A percentile compares a stretch with the other conserved stretches of the same genome.
phyloP scores from a whole-genome alignment of 345 rosid genomes.

The Brassica cretica region DNA sequence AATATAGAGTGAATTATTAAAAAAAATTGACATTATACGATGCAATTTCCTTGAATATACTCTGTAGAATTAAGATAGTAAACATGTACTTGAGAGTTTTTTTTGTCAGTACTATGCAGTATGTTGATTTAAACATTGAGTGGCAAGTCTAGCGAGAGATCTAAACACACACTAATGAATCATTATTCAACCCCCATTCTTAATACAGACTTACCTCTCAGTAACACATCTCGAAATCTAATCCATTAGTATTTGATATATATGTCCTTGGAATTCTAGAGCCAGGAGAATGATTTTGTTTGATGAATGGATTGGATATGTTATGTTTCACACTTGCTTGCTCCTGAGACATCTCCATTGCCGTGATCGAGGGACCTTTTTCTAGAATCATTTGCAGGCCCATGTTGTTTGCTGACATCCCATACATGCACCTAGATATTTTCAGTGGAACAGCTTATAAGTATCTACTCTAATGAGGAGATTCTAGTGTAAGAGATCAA shows the following conservation, averaged over 20 bases:
- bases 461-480: too few species aligned
- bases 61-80: too few species aligned
- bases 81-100: too few species aligned
- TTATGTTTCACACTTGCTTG: constrained; percentile 54
- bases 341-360: constrained; percentile 83
- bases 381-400: constrained; percentile 89
- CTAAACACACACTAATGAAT: not conserved
- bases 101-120: too few species aligned
- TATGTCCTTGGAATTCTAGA: not conserved
- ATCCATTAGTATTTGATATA: not conserved
- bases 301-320: not conserved
- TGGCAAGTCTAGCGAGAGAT: not conserved
- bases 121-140: not conserved
- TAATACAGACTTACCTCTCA: not conserved
- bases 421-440: constrained; percentile 58
- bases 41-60: too few species aligned
- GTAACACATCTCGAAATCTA: not conserved
- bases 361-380: constrained; percentile 53
- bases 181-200: constrained; percentile 24
- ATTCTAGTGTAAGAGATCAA: not conserved
- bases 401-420: constrained; percentile 56
- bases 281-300: constrained; percentile 15
- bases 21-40: too few species aligned
- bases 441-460: not conserved
- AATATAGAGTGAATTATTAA: too few species aligned